Evolutionary conservation across 768 basidiomycete species (phyloP).

Genomic region (Xerocomellus amylosporus): DNA sequence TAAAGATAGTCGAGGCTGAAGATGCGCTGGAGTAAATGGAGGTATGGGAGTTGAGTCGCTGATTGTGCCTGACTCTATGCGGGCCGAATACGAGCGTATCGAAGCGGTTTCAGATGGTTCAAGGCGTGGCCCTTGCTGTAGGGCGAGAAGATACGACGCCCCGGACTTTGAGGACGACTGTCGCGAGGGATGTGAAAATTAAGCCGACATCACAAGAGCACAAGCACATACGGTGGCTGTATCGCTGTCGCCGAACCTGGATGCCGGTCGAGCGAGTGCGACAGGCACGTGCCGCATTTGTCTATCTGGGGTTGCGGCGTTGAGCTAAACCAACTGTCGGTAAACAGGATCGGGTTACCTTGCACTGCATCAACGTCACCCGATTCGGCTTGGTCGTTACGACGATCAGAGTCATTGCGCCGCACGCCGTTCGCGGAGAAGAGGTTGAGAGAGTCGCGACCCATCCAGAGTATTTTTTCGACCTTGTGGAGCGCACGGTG

Average conservation of each 20-base stretch:
- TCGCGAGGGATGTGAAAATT: conserved; percentile 14
- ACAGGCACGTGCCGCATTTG: conserved; percentile 13
- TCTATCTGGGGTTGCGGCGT: conserved; percentile 12
- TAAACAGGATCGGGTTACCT: conserved; percentile 18
- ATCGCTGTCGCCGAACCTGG: conserved; percentile 19
- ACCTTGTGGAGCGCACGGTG: conserved; percentile 29
- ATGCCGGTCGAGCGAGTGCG: conserved; percentile 2
- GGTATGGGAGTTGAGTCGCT: conserved; percentile 40
- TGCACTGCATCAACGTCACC: conserved; percentile 21
- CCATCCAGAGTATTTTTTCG: conserved; percentile 33
- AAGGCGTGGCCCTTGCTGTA: neutral
- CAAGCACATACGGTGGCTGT: conserved; percentile 22
- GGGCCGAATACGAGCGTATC: conserved; percentile 26
- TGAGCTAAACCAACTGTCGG: neutral
- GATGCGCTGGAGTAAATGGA: conserved; percentile 37
- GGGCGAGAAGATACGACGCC: conserved; percentile 17
- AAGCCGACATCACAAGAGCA: neutral
- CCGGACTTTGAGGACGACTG: conserved; percentile 18
- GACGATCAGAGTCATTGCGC: conserved; percentile 14
- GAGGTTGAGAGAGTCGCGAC: conserved; percentile 30
- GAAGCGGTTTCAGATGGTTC: conserved; percentile 10
- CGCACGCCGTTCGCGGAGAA: conserved; percentile 17
- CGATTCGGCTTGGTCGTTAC: conserved; percentile 13
- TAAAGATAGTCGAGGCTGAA: conserved; percentile 26
- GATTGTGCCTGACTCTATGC: conserved; percentile 29